These are phyloP conservation scores for Dorcoceras hygrometricum DNA, from an alignment of 257 asterid genomes.

Conservation along the genomic window DNA sequence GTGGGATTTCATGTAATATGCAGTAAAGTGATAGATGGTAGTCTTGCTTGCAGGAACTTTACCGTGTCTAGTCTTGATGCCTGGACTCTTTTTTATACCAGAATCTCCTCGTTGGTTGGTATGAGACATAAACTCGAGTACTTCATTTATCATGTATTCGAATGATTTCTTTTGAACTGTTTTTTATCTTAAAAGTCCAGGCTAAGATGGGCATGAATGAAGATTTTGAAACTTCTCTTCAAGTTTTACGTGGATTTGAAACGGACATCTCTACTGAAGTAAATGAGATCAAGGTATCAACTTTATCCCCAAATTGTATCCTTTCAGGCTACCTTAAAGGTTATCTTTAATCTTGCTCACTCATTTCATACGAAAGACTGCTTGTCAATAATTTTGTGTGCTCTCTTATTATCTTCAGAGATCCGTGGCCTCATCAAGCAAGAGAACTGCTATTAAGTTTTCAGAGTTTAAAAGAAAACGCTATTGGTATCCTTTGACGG, in stretches of 20 bases:
- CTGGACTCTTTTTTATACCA: slow-evolving; percentile 87
- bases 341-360: slow-evolving; percentile 9
- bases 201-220: slow-evolving; percentile 78
- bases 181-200: slow-evolving; percentile 30
- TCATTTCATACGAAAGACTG: slow-evolving; percentile 15
- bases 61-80: slow-evolving; percentile 84
- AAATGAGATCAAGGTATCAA: slow-evolving; percentile 75
- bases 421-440: slow-evolving; percentile 73
- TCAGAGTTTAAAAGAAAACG: slow-evolving; percentile 76
- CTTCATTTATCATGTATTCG: slow-evolving; percentile 5
- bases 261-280: slow-evolving; percentile 71
- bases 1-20: slow-evolving; percentile 7
- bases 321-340: slow-evolving; percentile 7
- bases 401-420: slow-evolving; percentile 39
- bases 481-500: slow-evolving; percentile 80
- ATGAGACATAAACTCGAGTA: slow-evolving; percentile 34
- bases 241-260: slow-evolving; percentile 84
- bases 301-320: background rate
- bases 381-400: slow-evolving; percentile 2
- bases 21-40: slow-evolving; percentile 2
- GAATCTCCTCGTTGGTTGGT: slow-evolving; percentile 99
- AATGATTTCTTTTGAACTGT: slow-evolving; percentile 19
- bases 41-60: slow-evolving; percentile 50
- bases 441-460: slow-evolving; percentile 61
- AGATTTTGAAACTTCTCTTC: slow-evolving; percentile 78